Base-by-base conservation (phyloP, 1,284 basidiomycete genomes). In the Pseudozyma hubeiensis region DNA sequence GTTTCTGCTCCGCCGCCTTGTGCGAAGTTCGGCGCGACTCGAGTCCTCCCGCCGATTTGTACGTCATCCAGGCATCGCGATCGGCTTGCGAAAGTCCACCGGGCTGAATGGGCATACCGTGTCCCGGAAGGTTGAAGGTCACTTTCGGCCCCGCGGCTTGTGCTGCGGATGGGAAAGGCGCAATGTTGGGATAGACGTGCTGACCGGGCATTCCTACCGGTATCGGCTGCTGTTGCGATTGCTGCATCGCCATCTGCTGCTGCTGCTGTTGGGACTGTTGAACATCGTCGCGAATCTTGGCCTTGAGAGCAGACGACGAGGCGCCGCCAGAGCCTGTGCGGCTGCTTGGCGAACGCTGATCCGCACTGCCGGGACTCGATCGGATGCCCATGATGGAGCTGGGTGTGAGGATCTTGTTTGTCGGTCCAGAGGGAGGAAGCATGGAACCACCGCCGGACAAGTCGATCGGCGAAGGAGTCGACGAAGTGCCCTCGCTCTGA, bases 1-100 rank as follows among this genome's bases (percentile, higher is more conserved):
- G 90, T 84, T 97, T 96, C 84, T 99, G 96, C 85, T 99, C 96
- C 0, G 96, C 96, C 1, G 92, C 93, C 85, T 98, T 98, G 86
- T 99, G 96, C 0, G 94, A 95, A 0, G 92, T 92, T 82, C 94
- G 93, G 61, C 92, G 89, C n/a, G 88, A 83, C 48, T 86, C 86
- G 14, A 83, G 54, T 0, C 77, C 78, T 19, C 75, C 69, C 0
- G 72, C 62, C 4, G 72, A 72, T 30, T 75, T 76, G 52, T 74
- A 56, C 10, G 61, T 45, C 59, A 79, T 54, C 80, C 80, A 83
- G 1, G 75, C 67, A 40, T 77, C 70, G 24, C 77, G 68, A 14
- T 81, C 80, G 11, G 68, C 69, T 14, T 65, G 59, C 16, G 77
- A 70, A 0, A 80, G 51, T 0, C 72, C 75, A 6, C 75, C 64